These are phyloP conservation scores for Monascus purpureus DNA, from an alignment of 495 filamentous ascomycete species.

Conservation along the genomic window DNA sequence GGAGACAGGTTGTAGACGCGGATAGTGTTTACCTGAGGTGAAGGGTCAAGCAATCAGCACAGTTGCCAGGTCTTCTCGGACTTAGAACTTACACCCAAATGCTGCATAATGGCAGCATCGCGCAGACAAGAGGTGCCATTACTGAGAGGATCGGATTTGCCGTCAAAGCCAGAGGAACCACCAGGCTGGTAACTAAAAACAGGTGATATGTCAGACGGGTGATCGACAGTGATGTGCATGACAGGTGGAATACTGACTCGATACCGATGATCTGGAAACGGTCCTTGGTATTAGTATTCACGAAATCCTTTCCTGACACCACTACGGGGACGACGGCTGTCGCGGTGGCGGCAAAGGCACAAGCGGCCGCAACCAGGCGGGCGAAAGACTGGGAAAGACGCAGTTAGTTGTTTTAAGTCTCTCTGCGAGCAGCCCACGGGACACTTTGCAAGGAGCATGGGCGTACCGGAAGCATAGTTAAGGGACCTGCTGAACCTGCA, in stretches of 20 bases:
- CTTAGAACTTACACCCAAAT: slow-evolving; percentile 44
- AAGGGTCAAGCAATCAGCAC: slow-evolving; percentile 2
- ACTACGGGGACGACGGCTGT: slow-evolving; percentile 58
- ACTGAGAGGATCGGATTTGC: slow-evolving; percentile 58
- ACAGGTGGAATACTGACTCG: slow-evolving; percentile 46
- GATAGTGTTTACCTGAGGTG: slow-evolving; percentile 63
- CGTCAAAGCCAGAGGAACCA: slow-evolving; percentile 66
- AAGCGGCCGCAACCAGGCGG: slow-evolving; percentile 25
- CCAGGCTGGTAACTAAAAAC: slow-evolving; percentile 68
- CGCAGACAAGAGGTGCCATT: slow-evolving; percentile 64
- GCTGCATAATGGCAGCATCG: slow-evolving; percentile 87
- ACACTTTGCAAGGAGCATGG: no score
- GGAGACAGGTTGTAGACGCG: slow-evolving; percentile 89
- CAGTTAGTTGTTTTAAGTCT: no score
- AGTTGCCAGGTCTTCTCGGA: no score
- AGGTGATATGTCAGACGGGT: no score
- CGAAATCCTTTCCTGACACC: slow-evolving; percentile 66
- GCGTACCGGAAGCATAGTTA: slow-evolving; percentile 4
- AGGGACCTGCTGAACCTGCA: no score
- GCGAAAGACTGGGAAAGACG: slow-evolving; percentile 16
- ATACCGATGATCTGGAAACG: slow-evolving; percentile 84
- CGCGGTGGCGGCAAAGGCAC: slow-evolving; percentile 35
- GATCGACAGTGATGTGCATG: no score
- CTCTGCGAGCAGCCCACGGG: no score
- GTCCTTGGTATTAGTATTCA: slow-evolving; percentile 63